Percentiles rank a stretch among this genome's conserved stretches.
Conservation (phyloP, 148 eudicot genomes). For the Heliamphora exappendiculata region DNA sequence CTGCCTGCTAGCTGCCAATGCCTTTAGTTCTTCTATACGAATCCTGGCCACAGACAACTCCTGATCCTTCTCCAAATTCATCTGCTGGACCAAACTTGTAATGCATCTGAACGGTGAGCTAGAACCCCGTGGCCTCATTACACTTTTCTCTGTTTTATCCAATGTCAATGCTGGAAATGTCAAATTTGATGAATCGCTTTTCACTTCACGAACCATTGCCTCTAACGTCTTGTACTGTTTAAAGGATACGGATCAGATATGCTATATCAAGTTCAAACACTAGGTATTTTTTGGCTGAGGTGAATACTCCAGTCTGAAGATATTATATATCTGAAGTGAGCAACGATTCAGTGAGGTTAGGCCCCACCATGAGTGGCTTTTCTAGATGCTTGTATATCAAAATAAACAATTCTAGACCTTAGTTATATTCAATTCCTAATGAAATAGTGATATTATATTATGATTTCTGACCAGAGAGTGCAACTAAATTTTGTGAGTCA, state of each 20-base stretch:
- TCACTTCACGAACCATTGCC: conserved; percentile 41
- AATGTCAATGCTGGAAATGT: conserved; percentile 16
- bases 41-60: conserved; percentile 42
- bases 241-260: conserved; percentile 7
- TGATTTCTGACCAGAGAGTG: not conserved
- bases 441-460: not conserved
- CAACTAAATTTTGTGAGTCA: not conserved
- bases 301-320: not conserved
- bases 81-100: conserved; percentile 55
- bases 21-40: conserved; percentile 53
- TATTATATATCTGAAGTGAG: not conserved
- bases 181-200: conserved; percentile 28
- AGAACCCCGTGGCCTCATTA: conserved; percentile 49
- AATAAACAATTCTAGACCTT: not conserved
- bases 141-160: conserved; percentile 38
- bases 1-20: conserved; percentile 40
- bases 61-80: conserved; percentile 59
- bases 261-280: not conserved
- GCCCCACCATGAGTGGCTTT: not conserved
- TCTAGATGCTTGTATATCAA: not conserved
- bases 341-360: not conserved
- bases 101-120: conserved; percentile 77
- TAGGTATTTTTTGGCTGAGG: not conserved
- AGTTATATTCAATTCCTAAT: not conserved
- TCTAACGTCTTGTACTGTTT: conserved; percentile 58